Evolutionary conservation across 805 yeast genomes (phyloP).

Genomic region (Helenozyma rhizophorensis): DNA sequence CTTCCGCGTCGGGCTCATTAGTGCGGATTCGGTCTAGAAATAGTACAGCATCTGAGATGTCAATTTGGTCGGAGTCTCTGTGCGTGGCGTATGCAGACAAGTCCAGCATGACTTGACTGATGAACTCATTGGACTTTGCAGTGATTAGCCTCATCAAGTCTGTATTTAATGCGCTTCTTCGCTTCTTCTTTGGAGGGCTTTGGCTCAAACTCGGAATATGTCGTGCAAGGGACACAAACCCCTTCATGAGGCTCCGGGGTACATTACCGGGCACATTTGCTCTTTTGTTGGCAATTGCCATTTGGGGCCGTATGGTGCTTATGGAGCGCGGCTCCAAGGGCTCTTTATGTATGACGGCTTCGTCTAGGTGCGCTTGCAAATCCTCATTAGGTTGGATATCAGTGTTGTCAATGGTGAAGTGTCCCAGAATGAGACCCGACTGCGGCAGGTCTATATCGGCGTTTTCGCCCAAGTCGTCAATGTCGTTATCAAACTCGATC

Average conservation of each 20-base stretch:
- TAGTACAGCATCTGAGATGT: conserved; percentile 32
- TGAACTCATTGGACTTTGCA: conserved; percentile 27
- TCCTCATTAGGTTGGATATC: conserved; percentile 1
- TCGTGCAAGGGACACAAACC: conserved; percentile 13
- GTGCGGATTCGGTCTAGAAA: conserved; percentile 29
- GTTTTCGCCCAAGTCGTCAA: neutral
- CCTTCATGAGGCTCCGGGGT: conserved; percentile 6
- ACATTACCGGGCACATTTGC: no score
- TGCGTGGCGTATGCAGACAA: conserved; percentile 35
- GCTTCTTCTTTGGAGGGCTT: conserved; percentile 4
- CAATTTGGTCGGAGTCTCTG: conserved; percentile 24
- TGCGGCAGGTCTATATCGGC: conserved; percentile 1
- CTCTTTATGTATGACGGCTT: neutral
- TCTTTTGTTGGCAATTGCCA: no score
- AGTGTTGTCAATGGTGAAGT: conserved; percentile 12
- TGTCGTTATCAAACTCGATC: no score
- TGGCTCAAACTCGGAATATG: conserved; percentile 3
- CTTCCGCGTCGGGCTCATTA: conserved; percentile 10
- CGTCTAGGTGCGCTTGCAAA: no score
- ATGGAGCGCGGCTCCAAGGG: no score
- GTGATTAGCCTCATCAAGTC: conserved; percentile 20
- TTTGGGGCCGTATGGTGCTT: neutral
- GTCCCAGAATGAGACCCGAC: conserved; percentile 12
- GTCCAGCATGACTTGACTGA: conserved; percentile 27
- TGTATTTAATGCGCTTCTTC: conserved; percentile 3